A percentile compares a stretch with the other conserved stretches of the same genome.
These are phyloP conservation scores for Ogataea ramenticola DNA, from an alignment of 805 yeast genomes.

Conservation along the genomic window DNA sequence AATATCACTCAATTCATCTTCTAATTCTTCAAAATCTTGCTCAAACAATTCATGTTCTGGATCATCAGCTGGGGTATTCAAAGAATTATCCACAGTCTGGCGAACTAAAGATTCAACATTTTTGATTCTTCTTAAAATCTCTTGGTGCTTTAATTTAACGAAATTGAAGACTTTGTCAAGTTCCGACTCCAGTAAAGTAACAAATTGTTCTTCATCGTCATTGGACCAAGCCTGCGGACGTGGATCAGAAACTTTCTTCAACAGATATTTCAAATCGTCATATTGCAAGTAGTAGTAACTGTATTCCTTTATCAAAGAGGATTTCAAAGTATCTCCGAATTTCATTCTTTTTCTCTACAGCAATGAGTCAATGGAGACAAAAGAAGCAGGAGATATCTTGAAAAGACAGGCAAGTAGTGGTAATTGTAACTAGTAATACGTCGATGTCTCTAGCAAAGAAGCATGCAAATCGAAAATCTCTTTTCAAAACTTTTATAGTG, in stretches of 20 bases:
- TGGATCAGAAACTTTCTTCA: constrained; percentile 53
- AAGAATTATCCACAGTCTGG: constrained; percentile 40
- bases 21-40: constrained; percentile 65
- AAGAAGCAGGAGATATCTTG: not conserved
- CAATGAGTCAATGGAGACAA: not conserved
- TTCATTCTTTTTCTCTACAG: constrained; percentile 52
- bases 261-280: constrained; percentile 79
- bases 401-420: too few species aligned
- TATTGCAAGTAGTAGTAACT: constrained; percentile 86
- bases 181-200: constrained; percentile 68
- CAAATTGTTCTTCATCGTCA: constrained; percentile 73
- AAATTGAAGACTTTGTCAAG: constrained; percentile 90
- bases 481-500: too few species aligned
- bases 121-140: constrained; percentile 77
- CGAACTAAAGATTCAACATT: constrained; percentile 70
- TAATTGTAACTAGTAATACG: too few species aligned
- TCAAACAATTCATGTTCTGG: constrained; percentile 35
- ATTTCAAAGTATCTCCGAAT: constrained; percentile 90
- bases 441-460: too few species aligned
- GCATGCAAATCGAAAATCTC: too few species aligned
- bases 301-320: constrained; percentile 85
- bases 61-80: constrained; percentile 19
- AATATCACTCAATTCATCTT: constrained; percentile 73
- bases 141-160: constrained; percentile 81
- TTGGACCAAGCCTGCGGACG: constrained; percentile 63